Conservation (phyloP, 2,329 filamentous ascomycete genomes). For the Cladosporium sp. region DNA sequence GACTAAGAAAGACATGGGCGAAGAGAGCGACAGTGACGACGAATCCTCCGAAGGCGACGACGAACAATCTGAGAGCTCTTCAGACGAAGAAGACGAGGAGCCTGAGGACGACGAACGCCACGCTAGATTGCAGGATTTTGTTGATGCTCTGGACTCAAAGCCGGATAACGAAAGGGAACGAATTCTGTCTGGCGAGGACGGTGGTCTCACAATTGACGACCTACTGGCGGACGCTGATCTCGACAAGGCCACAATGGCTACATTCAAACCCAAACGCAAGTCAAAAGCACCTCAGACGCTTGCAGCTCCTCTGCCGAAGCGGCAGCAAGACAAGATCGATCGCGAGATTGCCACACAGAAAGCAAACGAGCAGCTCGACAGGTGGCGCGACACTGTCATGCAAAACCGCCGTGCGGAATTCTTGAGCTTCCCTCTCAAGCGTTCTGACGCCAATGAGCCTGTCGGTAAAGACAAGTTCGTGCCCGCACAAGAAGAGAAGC, state of each 20-base stretch:
- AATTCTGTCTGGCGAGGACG: conserved; percentile 46
- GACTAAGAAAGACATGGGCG: conserved; percentile 30
- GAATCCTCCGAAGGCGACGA: conserved; percentile 17
- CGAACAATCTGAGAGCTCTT: conserved; percentile 46
- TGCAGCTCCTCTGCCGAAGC: conserved; percentile 74
- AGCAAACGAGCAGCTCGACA: conserved; percentile 82
- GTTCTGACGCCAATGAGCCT: conserved; percentile 60
- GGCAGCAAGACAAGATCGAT: conserved; percentile 81
- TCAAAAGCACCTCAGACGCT: conserved; percentile 42
- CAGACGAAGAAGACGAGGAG: conserved; percentile 51
- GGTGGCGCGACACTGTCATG: conserved; percentile 95
- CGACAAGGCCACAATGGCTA: conserved; percentile 61
- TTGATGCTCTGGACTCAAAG: conserved; percentile 45
- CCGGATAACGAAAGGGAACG: conserved; percentile 19
- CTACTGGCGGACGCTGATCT: conserved; percentile 60
- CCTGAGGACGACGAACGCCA: conserved; percentile 56
- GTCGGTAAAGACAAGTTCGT: conserved; percentile 62
- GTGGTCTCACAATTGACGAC: conserved; percentile 65
- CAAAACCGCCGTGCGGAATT: conserved; percentile 88
- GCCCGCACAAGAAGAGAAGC: conserved; percentile 53
- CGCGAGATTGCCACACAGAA: conserved; percentile 81
- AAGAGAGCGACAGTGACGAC: conserved; percentile 24
- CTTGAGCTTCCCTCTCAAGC: conserved; percentile 77
- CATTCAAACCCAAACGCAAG: conserved; percentile 49
- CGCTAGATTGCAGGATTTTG: conserved; percentile 20